Evolutionary conservation across 768 basidiomycete species (phyloP).

Genomic region (Podaxis pistillaris): DNA sequence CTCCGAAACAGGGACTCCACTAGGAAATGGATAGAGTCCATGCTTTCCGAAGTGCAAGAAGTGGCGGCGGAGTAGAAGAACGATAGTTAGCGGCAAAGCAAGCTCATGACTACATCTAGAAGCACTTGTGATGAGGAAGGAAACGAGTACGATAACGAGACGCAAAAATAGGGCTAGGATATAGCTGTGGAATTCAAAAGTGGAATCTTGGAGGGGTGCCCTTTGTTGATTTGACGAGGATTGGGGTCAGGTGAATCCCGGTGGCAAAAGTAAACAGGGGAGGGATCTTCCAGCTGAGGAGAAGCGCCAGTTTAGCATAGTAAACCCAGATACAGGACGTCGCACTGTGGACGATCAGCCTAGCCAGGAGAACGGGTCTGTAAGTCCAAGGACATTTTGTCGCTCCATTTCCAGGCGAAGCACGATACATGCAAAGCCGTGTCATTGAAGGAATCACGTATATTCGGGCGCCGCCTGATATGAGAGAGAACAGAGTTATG

Average conservation of each 20-base stretch:
- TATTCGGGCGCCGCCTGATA: not conserved
- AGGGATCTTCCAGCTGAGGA: not conserved
- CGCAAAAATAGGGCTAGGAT: conserved; percentile 1
- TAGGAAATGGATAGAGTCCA: conserved; percentile 14
- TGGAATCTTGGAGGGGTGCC: not conserved
- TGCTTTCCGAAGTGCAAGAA: conserved; percentile 19
- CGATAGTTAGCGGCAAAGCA: conserved; percentile 16
- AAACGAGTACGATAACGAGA: not conserved
- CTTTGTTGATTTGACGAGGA: not conserved
- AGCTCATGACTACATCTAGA: not conserved
- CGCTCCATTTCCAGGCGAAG: not conserved
- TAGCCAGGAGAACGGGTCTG: not conserved
- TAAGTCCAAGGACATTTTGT: not conserved
- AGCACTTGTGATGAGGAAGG: not conserved
- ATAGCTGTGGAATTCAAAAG: not conserved
- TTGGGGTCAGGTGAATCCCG: not conserved
- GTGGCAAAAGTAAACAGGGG: not conserved
- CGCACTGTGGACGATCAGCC: not conserved
- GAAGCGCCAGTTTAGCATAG: not conserved
- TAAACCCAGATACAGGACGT: not conserved
- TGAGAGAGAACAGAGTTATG: not conserved
- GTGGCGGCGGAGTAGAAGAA: conserved; percentile 30
- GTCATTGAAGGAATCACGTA: not conserved
- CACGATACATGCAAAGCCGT: not conserved
- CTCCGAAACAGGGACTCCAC: conserved; percentile 4